Evolutionary conservation across 331 rosid genomes (phyloP).

Genomic region (Prunus yedoensis): DNA sequence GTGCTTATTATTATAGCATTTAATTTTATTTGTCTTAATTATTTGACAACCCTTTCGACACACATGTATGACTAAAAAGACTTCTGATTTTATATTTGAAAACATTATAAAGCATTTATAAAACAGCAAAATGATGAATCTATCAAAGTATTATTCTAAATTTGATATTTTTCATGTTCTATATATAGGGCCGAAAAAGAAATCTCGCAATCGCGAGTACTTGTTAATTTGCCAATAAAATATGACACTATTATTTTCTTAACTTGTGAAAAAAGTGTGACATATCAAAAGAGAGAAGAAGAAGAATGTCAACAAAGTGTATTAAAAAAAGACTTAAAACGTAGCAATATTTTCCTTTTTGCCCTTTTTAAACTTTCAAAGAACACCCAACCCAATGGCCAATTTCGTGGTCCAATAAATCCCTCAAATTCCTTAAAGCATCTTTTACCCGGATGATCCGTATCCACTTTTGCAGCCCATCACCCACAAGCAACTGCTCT

Average conservation of each 20-base stretch:
- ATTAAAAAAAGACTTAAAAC: not conserved
- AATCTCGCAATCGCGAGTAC: slow-evolving; percentile 7
- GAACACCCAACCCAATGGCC: too few relatives aligned
- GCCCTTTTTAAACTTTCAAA: too few relatives aligned
- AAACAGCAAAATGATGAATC: not conserved
- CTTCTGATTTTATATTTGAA: not conserved
- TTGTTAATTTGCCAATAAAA: not conserved
- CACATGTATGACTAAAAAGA: not conserved
- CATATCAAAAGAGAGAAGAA: slow-evolving; percentile 19
- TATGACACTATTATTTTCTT: not conserved
- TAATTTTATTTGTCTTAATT: too few relatives aligned
- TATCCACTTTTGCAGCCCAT: too few relatives aligned
- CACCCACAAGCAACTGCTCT: too few relatives aligned
- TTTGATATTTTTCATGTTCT: not conserved
- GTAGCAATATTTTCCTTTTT: too few relatives aligned
- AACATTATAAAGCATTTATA: not conserved
- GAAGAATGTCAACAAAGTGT: slow-evolving; percentile 43
- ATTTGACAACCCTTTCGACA: too few relatives aligned
- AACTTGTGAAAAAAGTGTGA: slow-evolving; percentile 18
- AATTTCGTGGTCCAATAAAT: too few relatives aligned
- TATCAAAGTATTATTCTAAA: not conserved
- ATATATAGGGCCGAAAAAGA: not conserved
- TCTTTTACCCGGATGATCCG: too few relatives aligned
- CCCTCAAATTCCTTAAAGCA: too few relatives aligned
- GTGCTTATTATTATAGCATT: too few relatives aligned